These are phyloP conservation scores for Trypanosoma boissoni DNA, from an alignment of 208 protist genomes.

Conservation along the genomic window DNA sequence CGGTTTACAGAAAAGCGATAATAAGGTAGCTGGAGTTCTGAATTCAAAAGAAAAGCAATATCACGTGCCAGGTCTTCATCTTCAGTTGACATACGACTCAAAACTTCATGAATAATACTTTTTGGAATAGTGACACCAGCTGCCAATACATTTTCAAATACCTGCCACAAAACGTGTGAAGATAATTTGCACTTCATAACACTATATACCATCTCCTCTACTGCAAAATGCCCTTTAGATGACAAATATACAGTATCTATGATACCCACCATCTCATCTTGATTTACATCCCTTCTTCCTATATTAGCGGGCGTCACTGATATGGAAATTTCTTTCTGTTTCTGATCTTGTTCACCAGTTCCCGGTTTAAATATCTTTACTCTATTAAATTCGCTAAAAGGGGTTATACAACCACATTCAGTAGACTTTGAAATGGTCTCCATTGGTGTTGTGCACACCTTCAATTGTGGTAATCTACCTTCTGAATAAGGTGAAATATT, in stretches of 20 bases:
- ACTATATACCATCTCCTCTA: constrained; percentile 13
- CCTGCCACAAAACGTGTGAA: constrained; percentile 3
- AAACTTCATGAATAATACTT: constrained; percentile 9
- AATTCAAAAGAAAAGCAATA: constrained; percentile 19
- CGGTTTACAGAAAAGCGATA: constrained; percentile 3
- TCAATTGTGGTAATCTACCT: too few species aligned
- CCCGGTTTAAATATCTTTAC: too few species aligned
- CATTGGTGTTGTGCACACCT: too few species aligned
- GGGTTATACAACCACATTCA: too few species aligned
- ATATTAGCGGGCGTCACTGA: too few species aligned
- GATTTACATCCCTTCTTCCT: too few species aligned
- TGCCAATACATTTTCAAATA: constrained; percentile 18
- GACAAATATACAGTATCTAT: background rate
- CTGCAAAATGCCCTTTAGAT: background rate
- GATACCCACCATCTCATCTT: too few species aligned
- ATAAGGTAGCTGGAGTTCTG: constrained; percentile 12
- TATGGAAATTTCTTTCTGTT: too few species aligned
- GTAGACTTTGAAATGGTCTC: too few species aligned
- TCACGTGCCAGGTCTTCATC: constrained; percentile 1
- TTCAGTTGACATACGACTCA: constrained; percentile 6
- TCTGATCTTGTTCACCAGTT: too few species aligned
- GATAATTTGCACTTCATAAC: constrained; percentile 13
- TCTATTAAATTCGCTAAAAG: too few species aligned
- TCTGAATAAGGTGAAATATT: too few species aligned
- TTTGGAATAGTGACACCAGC: constrained; percentile 20